Evolutionary conservation across 176 grass and related monocot genomes (phyloP).

Genomic region (Cenchrus fungigraminus): DNA sequence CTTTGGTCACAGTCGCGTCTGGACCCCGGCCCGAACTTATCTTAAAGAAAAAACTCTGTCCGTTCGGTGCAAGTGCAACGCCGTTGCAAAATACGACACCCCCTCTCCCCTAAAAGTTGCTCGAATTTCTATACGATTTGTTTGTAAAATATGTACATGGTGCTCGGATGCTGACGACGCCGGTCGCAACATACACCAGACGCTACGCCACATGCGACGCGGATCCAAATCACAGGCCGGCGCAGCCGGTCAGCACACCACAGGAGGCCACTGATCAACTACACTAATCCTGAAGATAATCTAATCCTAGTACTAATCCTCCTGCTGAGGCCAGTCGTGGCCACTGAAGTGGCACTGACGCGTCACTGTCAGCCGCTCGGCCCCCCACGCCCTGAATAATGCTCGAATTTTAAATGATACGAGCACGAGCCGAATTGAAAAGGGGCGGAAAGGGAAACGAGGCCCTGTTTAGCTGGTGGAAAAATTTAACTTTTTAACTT

Average conservation of each 20-base stretch:
- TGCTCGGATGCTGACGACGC: neutral
- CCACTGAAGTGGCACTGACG: conserved; percentile 15
- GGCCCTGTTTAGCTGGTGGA: too few relatives aligned
- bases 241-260: too few relatives aligned
- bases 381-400: conserved; percentile 21
- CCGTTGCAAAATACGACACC: too few relatives aligned
- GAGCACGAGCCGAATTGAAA: conserved; percentile 19
- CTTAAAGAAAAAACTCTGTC: too few relatives aligned
- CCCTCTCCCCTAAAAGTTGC: too few relatives aligned
- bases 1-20: neutral
- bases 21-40: too few relatives aligned
- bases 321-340: neutral
- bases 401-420: conserved; percentile 11
- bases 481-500: too few relatives aligned
- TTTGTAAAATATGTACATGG: too few relatives aligned
- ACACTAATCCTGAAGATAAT: neutral
- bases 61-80: too few relatives aligned
- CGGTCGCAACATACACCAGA: neutral
- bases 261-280: neutral
- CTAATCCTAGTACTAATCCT: neutral
- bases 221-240: neutral
- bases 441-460: neutral
- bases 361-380: conserved; percentile 4
- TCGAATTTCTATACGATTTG: too few relatives aligned
- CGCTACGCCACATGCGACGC: neutral